Conservation (phyloP, 805 yeast genomes). For the Metschnikowia vanudenii region DNA sequence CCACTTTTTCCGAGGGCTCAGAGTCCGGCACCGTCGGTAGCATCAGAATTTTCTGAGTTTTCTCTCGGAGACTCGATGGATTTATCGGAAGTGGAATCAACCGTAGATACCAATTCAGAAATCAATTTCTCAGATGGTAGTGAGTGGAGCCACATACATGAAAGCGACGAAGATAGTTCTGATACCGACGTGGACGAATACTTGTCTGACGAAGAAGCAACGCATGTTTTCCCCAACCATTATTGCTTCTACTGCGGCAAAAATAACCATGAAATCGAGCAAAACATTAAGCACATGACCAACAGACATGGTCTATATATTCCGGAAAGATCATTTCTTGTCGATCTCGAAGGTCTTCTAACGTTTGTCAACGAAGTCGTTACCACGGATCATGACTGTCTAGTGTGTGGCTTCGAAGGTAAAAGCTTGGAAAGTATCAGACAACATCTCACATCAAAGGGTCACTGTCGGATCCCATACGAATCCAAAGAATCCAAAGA, state of each 20-base stretch:
- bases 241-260: conserved; percentile 59
- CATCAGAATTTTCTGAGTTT: conserved; percentile 54
- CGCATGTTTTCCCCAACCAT: conserved; percentile 44
- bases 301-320: conserved; percentile 45
- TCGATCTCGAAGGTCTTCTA: conserved; percentile 39
- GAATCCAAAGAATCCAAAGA: conserved; percentile 40
- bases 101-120: conserved; percentile 51
- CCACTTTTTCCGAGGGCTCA: conserved; percentile 29
- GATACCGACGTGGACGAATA: conserved; percentile 34
- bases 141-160: conserved; percentile 18
- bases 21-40: conserved; percentile 56
- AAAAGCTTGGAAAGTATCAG: conserved; percentile 40
- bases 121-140: conserved; percentile 33
- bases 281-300: conserved; percentile 47
- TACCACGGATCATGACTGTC: conserved; percentile 41
- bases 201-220: conserved; percentile 24
- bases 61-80: conserved; percentile 47
- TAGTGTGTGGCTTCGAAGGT: conserved; percentile 45
- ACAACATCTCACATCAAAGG: conserved; percentile 44
- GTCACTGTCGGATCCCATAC: conserved; percentile 47
- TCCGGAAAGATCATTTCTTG: conserved; percentile 41
- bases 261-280: conserved; percentile 52
- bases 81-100: conserved; percentile 25
- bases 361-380: conserved; percentile 38
- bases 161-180: conserved; percentile 18